Base-by-base conservation (phyloP, 179 eudicot species). In the Pouteria campechiana region DNA sequence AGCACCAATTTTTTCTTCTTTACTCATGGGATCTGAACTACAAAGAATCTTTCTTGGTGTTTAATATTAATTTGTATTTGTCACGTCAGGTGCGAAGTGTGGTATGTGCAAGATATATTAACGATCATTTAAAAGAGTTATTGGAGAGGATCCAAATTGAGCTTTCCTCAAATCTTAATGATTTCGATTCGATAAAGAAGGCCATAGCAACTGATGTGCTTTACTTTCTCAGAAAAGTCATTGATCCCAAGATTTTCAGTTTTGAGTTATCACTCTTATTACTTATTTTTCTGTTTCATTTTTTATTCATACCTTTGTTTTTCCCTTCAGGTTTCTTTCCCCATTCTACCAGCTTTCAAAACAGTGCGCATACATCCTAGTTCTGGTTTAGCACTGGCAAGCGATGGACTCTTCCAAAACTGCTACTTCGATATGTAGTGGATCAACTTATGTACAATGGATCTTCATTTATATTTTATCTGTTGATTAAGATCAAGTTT, bases 361-460 rank as follows among this genome's bases (percentile, higher is more conserved):
- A 87, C 87, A 7, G 94, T 87, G 17, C 57, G 83, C 55, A 80
- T 87, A 42, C 94, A 87, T 47, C 96, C 96, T 1, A 87, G 84
- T 60, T 79, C 96, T 13, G 96, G 96, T 46, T 69, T 87, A 51
- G 87, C 99, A n/a, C 85, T 82, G 92, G 99, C 83, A 47, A 53
- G 50, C 37, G n/a, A 31, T 30, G 11, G 9, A 40, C 22, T 21
- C 32, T n/a, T n/a, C n/a, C n/a, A n/a, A n/a, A n/a, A n/a, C n/a
- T n/a, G n/a, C n/a, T n/a, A n/a, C n/a, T n/a, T n/a, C n/a, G n/a
- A n/a, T n/a, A n/a, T n/a, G n/a, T n/a, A n/a, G n/a, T n/a, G n/a
- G n/a, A n/a, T n/a, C n/a, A n/a, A n/a, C n/a, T n/a, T n/a, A n/a
- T n/a, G n/a, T n/a, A n/a, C n/a, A n/a, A n/a, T n/a, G n/a, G n/a